Base-by-base conservation (phyloP, 2,329 filamentous ascomycete species). In the Lachnellula occidentalis region DNA sequence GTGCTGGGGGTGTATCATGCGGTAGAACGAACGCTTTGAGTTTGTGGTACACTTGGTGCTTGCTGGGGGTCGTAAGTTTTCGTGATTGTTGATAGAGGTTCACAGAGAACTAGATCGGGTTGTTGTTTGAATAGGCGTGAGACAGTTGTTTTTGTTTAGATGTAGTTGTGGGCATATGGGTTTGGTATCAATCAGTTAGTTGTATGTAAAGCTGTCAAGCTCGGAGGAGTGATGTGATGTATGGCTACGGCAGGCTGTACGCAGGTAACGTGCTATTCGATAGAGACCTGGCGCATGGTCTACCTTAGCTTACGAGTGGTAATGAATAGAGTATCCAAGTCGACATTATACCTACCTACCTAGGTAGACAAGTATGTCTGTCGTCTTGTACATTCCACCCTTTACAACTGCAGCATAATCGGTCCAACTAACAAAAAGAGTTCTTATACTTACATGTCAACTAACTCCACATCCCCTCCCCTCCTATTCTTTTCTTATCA, bases 401-500 rank as follows among this genome's bases (percentile, higher is more conserved):
- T 31, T 31, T 31, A 31, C 2, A 11, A 31, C 27, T 31, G 0
- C 27, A 12, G 11, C 4, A 31, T 31, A 11, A 31, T 3, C 27
- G 9, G 27, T 31, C 27, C 11, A 3, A n/a, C n/a, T n/a, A 31
- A 9, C 2, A 1, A 12, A 12, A 31, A 9, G n/a, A 31, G 4
- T 31, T 12, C 27, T 31, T 31, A 31, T 31, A 31, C 9, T 31
- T 31, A 11, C 37, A 41, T 7, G 37, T 17, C 15, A 41, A n/a
- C 36, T 41, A 14, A 47, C 49, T 22, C 37, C 51, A 22, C 51
- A 45, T 49, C 45, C 46, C 48, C 51, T 46, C 27, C 50, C 48
- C 8, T 36, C 22, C 3, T 6, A 5, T 15, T 17, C 22, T 14
- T 14, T 21, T 6, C 48, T 43, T 36, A 9, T 24, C 19, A 41